Conservation (phyloP, 2,329 filamentous ascomycete species). For the Septoria petroselini region DNA sequence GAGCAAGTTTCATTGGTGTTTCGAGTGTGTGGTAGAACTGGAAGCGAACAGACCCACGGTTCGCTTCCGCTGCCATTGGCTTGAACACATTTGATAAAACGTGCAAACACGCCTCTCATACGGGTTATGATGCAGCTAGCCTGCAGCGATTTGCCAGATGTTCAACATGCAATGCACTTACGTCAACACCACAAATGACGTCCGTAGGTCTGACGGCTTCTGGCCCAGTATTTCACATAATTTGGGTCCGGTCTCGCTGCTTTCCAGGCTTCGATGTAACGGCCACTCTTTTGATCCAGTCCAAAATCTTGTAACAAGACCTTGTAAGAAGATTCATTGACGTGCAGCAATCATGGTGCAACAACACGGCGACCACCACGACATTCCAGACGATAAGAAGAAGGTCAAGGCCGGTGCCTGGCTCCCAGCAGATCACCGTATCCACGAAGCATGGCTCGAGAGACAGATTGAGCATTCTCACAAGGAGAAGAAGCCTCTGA, state of each 20-base stretch:
- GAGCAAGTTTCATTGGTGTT: slow-evolving; percentile 1
- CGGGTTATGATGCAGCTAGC: too few relatives aligned
- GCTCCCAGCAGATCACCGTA: slow-evolving; percentile 62
- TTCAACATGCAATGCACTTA: too few relatives aligned
- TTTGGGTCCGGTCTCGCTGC: too few relatives aligned
- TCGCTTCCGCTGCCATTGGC: neutral
- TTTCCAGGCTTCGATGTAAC: too few relatives aligned
- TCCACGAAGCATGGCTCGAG: slow-evolving; percentile 62
- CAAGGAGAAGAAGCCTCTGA: slow-evolving; percentile 49
- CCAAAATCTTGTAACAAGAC: neutral
- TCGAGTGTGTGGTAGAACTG: neutral
- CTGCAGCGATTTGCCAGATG: too few relatives aligned
- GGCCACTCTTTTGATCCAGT: neutral
- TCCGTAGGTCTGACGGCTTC: too few relatives aligned
- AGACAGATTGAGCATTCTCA: slow-evolving; percentile 57
- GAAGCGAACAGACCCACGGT: neutral
- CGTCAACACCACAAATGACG: too few relatives aligned
- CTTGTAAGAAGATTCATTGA: neutral
- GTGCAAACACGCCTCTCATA: too few relatives aligned
- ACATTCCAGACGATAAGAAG: slow-evolving; percentile 51
- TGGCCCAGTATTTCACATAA: too few relatives aligned
- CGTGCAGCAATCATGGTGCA: slow-evolving; percentile 27
- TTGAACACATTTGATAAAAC: too few relatives aligned
- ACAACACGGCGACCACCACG: slow-evolving; percentile 44
- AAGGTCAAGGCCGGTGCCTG: slow-evolving; percentile 54